Percentiles rank a stretch among this genome's conserved stretches.
These are phyloP conservation scores for Stereocaulon alpinum DNA, from an alignment of 495 filamentous ascomycete species.

Conservation along the genomic window DNA sequence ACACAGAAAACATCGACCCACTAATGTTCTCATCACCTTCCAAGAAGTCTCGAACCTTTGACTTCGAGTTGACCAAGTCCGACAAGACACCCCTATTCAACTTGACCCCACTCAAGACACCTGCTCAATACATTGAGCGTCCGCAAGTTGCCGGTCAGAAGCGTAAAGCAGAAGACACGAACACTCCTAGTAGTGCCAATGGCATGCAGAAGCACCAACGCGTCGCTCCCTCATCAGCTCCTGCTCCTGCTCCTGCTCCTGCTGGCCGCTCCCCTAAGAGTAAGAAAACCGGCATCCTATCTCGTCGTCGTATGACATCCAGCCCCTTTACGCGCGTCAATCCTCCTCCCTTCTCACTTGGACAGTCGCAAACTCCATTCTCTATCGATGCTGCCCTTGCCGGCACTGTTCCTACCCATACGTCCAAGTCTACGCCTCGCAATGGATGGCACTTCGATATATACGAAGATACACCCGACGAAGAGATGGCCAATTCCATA, in stretches of 20 bases:
- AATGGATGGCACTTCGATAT: slow-evolving; percentile 79
- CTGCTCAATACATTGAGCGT: slow-evolving; percentile 20
- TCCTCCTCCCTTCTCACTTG: slow-evolving; percentile 37
- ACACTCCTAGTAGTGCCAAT: slow-evolving; percentile 28
- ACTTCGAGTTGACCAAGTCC: slow-evolving; percentile 30
- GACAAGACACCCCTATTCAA: slow-evolving; percentile 34
- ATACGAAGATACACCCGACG: slow-evolving; percentile 81
- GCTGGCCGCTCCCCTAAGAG: slow-evolving; percentile 54
- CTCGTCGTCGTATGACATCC: slow-evolving; percentile 45
- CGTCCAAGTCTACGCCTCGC: slow-evolving; percentile 21
- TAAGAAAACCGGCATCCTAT: slow-evolving; percentile 54
- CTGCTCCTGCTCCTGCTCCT: slow-evolving; percentile 50
- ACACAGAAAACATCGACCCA: slow-evolving; percentile 79
- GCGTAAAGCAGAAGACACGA: slow-evolving; percentile 26
- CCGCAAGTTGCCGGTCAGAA: slow-evolving; percentile 24
- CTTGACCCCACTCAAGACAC: slow-evolving; percentile 20
- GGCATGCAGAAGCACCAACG: slow-evolving; percentile 6
- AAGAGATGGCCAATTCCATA: slow-evolving; percentile 82
- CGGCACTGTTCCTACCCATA: slow-evolving; percentile 38
- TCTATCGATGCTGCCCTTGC: slow-evolving; percentile 69
- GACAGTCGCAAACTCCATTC: slow-evolving; percentile 45
- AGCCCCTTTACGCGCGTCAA: slow-evolving; percentile 48
- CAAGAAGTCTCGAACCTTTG: slow-evolving; percentile 49
- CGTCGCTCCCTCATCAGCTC: slow-evolving; percentile 40
- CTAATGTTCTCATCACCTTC: slow-evolving; percentile 48